A percentile compares a stretch with the other conserved stretches of the same genome.
Evolutionary conservation across 352 stramenopile species (phyloP).

Genomic region (Hyaloperonospora arabidopsidis): DNA sequence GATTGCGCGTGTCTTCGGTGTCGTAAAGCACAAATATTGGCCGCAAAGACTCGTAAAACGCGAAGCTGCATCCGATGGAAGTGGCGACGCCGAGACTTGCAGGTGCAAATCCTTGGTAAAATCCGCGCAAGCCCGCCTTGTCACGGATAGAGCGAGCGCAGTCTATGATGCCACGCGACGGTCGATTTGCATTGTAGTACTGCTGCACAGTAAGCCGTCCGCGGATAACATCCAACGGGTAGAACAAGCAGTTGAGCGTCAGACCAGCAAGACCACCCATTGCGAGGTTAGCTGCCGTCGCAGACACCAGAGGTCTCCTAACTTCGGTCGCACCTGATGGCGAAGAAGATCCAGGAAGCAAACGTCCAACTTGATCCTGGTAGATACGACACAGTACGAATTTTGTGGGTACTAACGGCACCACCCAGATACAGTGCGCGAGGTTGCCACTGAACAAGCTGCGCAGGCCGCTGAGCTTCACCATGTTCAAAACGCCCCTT

Average conservation of each 20-base stretch:
- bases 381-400: slow-evolving; percentile 71
- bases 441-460: slow-evolving; percentile 78
- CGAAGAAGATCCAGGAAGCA: slow-evolving; percentile 18
- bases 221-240: slow-evolving; percentile 72
- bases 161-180: slow-evolving; percentile 45
- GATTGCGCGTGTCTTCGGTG: slow-evolving; percentile 39
- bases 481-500: slow-evolving; percentile 61
- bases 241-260: slow-evolving; percentile 62
- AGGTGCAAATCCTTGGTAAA: slow-evolving; percentile 68
- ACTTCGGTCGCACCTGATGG: slow-evolving; percentile 9
- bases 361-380: slow-evolving; percentile 36
- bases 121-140: slow-evolving; percentile 43
- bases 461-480: slow-evolving; percentile 43
- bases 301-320: slow-evolving; percentile 17
- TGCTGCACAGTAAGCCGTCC: slow-evolving; percentile 68
- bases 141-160: slow-evolving; percentile 45
- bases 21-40: slow-evolving; percentile 77
- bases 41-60: slow-evolving; percentile 78
- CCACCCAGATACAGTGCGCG: slow-evolving; percentile 69
- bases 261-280: slow-evolving; percentile 59
- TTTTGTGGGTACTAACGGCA: slow-evolving; percentile 76
- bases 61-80: slow-evolving; percentile 82
- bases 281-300: slow-evolving; percentile 50
- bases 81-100: slow-evolving; percentile 67
- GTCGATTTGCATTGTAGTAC: slow-evolving; percentile 36